Evolutionary conservation across 805 yeast genomes (phyloP).

Genomic region (Pichia pseudocactophila): DNA sequence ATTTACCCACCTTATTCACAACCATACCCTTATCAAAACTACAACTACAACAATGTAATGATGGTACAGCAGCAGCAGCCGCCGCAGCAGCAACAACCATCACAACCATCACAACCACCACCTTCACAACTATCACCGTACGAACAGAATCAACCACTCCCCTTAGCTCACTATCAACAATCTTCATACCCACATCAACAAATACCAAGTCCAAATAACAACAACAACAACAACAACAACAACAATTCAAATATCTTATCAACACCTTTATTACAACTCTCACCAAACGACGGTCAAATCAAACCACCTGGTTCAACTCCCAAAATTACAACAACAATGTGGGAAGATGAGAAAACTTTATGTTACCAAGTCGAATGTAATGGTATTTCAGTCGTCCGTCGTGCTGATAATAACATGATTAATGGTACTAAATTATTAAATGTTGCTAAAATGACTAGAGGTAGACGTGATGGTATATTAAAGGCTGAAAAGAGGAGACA

Average conservation of each 20-base stretch:
- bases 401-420: constrained; percentile 67
- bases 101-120: background rate
- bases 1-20: background rate
- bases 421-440: constrained; percentile 62
- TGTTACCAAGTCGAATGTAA: constrained; percentile 68
- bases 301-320: constrained; percentile 40
- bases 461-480: constrained; percentile 61
- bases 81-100: background rate
- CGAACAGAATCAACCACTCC: too few relatives aligned
- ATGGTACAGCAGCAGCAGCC: background rate
- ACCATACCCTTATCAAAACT: background rate
- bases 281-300: constrained; percentile 26
- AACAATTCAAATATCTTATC: too few relatives aligned
- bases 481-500: constrained; percentile 59
- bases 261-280: constrained; percentile 1
- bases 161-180: too few relatives aligned
- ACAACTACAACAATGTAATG: background rate
- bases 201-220: too few relatives aligned
- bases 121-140: background rate
- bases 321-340: constrained; percentile 61
- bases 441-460: constrained; percentile 68
- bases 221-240: too few relatives aligned
- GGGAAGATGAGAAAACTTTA: constrained; percentile 67
- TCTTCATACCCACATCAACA: too few relatives aligned
- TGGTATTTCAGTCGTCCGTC: constrained; percentile 55